Percentiles rank a stretch among this genome's conserved stretches.
Evolutionary conservation across 306 rosid genomes (phyloP).

Genomic region (Pyrus pyrifolia): DNA sequence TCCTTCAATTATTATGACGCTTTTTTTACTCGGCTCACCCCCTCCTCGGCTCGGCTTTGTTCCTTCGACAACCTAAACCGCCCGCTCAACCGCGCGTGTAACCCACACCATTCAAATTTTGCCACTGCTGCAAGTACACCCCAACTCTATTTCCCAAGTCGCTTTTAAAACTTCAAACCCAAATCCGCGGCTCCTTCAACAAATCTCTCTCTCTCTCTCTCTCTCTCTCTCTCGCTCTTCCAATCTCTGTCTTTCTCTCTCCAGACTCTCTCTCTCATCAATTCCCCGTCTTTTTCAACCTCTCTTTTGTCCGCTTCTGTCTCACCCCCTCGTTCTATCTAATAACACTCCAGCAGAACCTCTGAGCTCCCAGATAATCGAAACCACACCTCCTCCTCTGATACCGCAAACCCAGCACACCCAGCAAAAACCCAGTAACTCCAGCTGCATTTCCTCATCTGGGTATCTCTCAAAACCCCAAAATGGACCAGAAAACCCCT

Average conservation of each 20-base stretch:
- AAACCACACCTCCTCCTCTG: conserved; percentile 1
- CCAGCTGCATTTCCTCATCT: conserved; percentile 19
- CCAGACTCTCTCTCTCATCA: no score
- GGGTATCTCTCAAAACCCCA: conserved; percentile 29
- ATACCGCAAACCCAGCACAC: background rate
- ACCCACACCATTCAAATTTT: conserved; percentile 30
- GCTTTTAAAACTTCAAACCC: background rate
- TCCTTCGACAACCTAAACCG: conserved; percentile 28
- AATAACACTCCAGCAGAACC: background rate
- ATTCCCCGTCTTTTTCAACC: background rate
- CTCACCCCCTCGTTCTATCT: background rate
- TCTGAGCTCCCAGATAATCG: conserved; percentile 4
- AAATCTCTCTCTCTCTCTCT: background rate
- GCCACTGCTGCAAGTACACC: background rate
- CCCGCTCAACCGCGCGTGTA: conserved; percentile 29
- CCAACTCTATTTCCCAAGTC: background rate
- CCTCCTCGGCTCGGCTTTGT: conserved; percentile 22
- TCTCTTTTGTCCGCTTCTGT: background rate
- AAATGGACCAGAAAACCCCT: conserved; percentile 10
- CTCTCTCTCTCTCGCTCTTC: background rate
- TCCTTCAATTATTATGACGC: conserved; percentile 18
- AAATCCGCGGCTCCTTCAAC: conserved; percentile 15
- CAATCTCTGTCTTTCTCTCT: background rate
- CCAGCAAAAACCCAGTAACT: background rate
- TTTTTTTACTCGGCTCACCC: background rate